Evolutionary conservation across 176 grass and related monocot species (phyloP).

Genomic region (Oryza meyeriana): DNA sequence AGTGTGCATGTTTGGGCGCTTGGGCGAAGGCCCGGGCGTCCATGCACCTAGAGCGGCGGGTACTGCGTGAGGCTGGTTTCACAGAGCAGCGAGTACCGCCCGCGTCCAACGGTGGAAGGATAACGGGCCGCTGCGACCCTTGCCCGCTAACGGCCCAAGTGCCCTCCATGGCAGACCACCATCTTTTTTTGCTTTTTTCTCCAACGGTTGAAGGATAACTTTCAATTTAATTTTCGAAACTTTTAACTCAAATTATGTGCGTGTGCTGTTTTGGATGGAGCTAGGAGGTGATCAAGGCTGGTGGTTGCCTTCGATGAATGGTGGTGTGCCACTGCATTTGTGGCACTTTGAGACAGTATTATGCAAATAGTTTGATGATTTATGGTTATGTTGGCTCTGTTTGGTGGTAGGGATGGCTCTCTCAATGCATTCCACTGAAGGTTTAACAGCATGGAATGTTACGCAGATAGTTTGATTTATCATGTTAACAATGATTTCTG

Average conservation of each 20-base stretch:
- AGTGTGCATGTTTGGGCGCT: not conserved
- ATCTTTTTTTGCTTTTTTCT: too few relatives aligned
- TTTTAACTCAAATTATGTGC: too few relatives aligned
- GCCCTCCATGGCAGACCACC: not conserved
- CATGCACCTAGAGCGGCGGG: not conserved
- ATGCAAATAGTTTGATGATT: not conserved
- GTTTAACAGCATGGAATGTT: too few relatives aligned
- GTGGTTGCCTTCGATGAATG: not conserved
- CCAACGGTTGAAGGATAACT: too few relatives aligned
- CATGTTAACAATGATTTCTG: too few relatives aligned
- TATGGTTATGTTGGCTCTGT: not conserved
- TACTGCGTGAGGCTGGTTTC: slow-evolving; percentile 32
- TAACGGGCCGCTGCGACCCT: not conserved
- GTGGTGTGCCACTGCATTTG: slow-evolving; percentile 24
- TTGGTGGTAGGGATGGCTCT: not conserved
- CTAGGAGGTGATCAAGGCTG: not conserved
- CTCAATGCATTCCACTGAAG: too few relatives aligned
- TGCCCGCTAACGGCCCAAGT: not conserved
- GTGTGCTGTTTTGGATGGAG: not conserved
- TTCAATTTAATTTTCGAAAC: too few relatives aligned
- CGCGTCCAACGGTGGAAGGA: slow-evolving; percentile 43
- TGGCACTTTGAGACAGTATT: not conserved
- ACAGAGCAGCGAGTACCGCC: slow-evolving; percentile 53
- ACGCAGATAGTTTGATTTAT: too few relatives aligned
- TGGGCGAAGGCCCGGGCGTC: not conserved